Evolutionary conservation across 768 basidiomycete genomes (phyloP), one percentile per base, ranked within the genome.

Genomic region (Mycena polygramma): DNA sequence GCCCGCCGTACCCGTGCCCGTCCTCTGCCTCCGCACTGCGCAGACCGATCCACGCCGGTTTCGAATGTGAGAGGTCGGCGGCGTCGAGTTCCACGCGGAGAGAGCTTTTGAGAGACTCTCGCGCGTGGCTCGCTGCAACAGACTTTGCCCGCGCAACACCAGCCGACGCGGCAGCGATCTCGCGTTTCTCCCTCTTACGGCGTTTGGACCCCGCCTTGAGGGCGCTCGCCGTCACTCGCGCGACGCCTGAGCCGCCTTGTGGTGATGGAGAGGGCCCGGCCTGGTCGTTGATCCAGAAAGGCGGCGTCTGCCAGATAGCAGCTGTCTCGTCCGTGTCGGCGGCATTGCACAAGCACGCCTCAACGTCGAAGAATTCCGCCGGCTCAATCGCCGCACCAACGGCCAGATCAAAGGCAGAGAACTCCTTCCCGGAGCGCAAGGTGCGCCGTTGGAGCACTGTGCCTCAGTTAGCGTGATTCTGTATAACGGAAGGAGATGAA

Each of bases 11-110:
- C 6, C 59, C 36, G 19, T n/a, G 35, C n/a, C 14, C 15, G 37
- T 2, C 7, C 20, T 20, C 52, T 6, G 58, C 65, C n/a, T 46
- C 37, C 0, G 63, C 62, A 4, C 19, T 26, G 19, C 55, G 69
- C 13, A 17, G 24, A 5, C 70, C 70, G n/a, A 63, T 52, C 70
- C 70, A 71, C 13, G 59, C 58, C 0, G 64, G 64, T 20, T 58
- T 57, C 13, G 70, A 54, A 37, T 71, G 70, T 1, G 70, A 57
- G 8, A 71, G 61, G 0, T 61, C 36, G 10, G 53, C 11, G n/a
- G 37, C 43, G 10, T 71, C 58, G 11, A 52, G 1, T 13, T 58
- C 37, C 2, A 62, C 53, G 6, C 48, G 15, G 6, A 71, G 19
- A 0, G 53, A 45, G 26, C 35, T 30, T 7, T 30, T 17, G 13